Percentiles rank a stretch among this genome's conserved stretches.
Evolutionary conservation across 2,329 filamentous ascomycete species (phyloP).

Genomic region (Calonectria hawksworthii): DNA sequence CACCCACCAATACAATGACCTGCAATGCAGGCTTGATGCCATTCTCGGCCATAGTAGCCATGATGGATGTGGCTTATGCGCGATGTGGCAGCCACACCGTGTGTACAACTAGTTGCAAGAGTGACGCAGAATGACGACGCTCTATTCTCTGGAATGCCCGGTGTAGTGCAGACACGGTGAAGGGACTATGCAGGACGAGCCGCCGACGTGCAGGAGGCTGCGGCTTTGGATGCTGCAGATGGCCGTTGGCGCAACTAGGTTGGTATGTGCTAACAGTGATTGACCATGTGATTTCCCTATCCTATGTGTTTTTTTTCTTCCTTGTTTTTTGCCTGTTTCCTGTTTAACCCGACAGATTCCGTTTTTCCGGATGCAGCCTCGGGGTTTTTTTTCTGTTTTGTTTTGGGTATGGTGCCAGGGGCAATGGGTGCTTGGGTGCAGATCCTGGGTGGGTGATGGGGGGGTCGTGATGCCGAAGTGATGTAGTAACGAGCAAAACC

Average conservation of each 20-base stretch:
- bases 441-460: conserved; percentile 15
- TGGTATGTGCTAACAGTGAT: background rate
- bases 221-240: conserved; percentile 15
- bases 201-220: background rate
- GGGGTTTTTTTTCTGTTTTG: background rate
- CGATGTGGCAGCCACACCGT: conserved; percentile 14
- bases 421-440: background rate
- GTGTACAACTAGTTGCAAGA: conserved; percentile 7
- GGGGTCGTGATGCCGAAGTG: background rate
- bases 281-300: conserved; percentile 6
- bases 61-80: conserved; percentile 11
- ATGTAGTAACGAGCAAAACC: background rate
- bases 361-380: conserved; percentile 4
- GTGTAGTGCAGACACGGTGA: background rate
- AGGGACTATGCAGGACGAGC: background rate
- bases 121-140: conserved; percentile 3
- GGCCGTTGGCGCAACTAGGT: conserved; percentile 11
- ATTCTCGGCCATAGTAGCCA: conserved; percentile 43
- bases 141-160: background rate
- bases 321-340: background rate
- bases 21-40: conserved; percentile 70
- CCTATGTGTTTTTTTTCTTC: background rate
- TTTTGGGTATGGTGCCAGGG: conserved; percentile 2
- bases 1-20: conserved; percentile 81
- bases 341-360: background rate